A percentile compares a stretch with the other conserved stretches of the same genome.
Conservation (phyloP, 257 asterid genomes). For the Thymus quinquecostatus region DNA sequence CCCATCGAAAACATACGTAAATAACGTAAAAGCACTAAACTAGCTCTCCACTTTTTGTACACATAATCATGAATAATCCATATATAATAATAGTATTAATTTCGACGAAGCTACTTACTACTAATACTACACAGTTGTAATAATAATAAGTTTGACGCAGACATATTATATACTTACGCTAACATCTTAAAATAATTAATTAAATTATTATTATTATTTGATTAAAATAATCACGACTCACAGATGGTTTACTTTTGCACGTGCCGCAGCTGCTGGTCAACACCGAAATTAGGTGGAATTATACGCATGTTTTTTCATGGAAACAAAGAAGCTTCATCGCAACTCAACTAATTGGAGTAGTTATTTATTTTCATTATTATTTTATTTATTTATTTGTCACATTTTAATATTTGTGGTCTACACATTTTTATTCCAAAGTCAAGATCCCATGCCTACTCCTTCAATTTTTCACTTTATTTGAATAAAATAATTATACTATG, state of each 20-base stretch:
- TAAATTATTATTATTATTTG: neutral
- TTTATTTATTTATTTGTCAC: neutral
- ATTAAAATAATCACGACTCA: neutral
- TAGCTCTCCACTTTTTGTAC: too few relatives aligned
- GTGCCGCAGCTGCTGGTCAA: slow-evolving; percentile 9
- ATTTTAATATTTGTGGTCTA: neutral
- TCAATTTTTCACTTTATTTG: too few relatives aligned
- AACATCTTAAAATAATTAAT: neutral
- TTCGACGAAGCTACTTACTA: neutral
- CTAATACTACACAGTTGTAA: too few relatives aligned
- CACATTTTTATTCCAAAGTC: neutral
- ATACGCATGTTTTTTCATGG: neutral
- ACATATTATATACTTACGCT: neutral
- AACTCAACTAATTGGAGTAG: neutral
- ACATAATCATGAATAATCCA: too few relatives aligned
- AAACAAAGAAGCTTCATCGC: neutral
- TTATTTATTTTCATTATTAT: neutral
- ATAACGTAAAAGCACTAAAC: too few relatives aligned
- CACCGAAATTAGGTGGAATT: slow-evolving; percentile 4
- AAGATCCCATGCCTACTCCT: neutral
- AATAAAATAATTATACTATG: neutral
- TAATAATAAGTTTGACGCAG: neutral
- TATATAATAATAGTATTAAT: too few relatives aligned
- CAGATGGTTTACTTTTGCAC: slow-evolving; percentile 1
- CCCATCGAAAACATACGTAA: too few relatives aligned